Conservation (phyloP, 208 protist species). For the Zelonia costaricensis region DNA sequence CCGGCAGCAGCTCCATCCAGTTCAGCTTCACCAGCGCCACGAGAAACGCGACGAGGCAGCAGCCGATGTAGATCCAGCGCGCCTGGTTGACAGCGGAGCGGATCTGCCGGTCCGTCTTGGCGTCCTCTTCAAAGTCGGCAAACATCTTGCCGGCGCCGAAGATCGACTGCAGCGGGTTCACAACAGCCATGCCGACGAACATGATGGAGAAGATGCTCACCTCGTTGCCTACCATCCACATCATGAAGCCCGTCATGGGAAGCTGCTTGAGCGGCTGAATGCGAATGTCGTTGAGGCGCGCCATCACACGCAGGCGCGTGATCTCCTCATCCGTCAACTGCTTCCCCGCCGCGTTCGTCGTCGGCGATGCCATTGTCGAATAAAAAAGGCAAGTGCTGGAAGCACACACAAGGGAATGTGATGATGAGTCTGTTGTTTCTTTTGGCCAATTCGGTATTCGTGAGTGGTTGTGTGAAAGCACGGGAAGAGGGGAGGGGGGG, state of each 20-base stretch:
- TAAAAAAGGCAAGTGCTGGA: background rate
- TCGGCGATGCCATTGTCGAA: constrained; percentile 12
- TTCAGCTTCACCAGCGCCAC: constrained; percentile 82
- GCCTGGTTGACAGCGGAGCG: constrained; percentile 48
- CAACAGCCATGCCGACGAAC: constrained; percentile 88
- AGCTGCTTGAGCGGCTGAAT: constrained; percentile 78
- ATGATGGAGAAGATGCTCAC: constrained; percentile 91
- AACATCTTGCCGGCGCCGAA: constrained; percentile 51
- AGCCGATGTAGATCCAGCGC: constrained; percentile 82
- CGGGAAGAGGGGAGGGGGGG: too few relatives aligned
- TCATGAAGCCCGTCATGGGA: constrained; percentile 85
- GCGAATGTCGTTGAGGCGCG: constrained; percentile 70
- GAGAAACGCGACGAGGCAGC: constrained; percentile 65
- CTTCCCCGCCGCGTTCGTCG: constrained; percentile 6
- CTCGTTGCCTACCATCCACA: constrained; percentile 91
- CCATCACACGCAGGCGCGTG: constrained; percentile 43
- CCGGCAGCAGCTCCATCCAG: constrained; percentile 86
- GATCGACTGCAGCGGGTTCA: constrained; percentile 74
- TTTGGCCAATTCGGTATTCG: too few relatives aligned
- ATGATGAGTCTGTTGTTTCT: background rate
- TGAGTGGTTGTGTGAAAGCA: too few relatives aligned
- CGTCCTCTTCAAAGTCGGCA: constrained; percentile 69
- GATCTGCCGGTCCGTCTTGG: constrained; percentile 52
- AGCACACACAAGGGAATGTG: background rate
- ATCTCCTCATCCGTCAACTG: constrained; percentile 60